A percentile compares a stretch with the other conserved stretches of the same genome.
phyloP scores from a whole-genome alignment of 495 filamentous ascomycete species.

The Trichoderma erinaceum region DNA sequence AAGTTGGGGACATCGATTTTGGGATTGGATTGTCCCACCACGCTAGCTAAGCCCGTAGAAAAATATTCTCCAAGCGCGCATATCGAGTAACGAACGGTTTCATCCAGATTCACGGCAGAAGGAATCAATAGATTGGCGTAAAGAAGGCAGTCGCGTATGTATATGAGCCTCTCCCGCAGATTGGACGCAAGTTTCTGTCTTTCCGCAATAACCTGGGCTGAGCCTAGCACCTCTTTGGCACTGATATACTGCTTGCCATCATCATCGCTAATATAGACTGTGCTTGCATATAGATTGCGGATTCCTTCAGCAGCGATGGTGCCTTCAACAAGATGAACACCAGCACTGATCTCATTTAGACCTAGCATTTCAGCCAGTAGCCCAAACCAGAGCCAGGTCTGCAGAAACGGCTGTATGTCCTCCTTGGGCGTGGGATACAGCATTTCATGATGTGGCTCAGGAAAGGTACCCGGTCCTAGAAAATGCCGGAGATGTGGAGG shows the following conservation, averaged over 20 bases:
- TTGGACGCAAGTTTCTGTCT: background rate
- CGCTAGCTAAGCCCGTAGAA: background rate
- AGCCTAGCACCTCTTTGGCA: background rate
- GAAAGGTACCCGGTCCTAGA: background rate
- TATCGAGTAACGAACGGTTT: background rate
- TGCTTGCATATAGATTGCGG: background rate
- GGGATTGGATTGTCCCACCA: background rate
- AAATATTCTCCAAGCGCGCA: constrained; percentile 5
- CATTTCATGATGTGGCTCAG: background rate
- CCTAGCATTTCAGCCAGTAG: background rate
- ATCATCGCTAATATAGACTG: background rate
- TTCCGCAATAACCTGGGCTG: background rate
- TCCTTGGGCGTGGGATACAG: constrained; percentile 3
- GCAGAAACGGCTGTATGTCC: background rate
- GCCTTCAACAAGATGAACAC: background rate
- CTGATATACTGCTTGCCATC: constrained; percentile 3
- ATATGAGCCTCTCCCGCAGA: background rate
- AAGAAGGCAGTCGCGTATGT: background rate
- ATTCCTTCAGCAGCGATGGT: background rate
- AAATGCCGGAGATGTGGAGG: background rate
- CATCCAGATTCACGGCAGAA: background rate
- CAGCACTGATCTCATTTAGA: background rate
- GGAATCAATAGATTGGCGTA: background rate
- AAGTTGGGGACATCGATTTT: background rate
- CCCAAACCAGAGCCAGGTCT: constrained; percentile 3